Base-by-base conservation (phyloP, 169 alveolate species). In the Plasmodium coatneyi region DNA sequence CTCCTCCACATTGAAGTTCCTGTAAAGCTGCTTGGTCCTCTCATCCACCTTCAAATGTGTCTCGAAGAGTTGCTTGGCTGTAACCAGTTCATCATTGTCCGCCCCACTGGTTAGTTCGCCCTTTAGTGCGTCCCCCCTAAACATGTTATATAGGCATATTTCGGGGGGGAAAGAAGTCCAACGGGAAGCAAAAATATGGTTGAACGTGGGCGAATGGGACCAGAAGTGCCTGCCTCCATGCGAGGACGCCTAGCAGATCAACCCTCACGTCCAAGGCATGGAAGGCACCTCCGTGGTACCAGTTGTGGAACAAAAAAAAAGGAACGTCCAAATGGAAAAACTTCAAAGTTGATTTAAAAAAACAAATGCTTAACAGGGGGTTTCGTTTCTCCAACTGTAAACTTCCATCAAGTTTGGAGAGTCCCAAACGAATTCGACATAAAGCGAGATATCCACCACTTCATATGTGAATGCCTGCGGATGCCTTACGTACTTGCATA, bases 11-110 rank as follows among this genome's bases (percentile, higher is more conserved):
- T 87, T 66, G 52, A 87, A 87, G 71, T 87, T 30, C 71, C 71
- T 70, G 36, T 60, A 87, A 56, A 87, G 80, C 19, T 60, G 41
- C 52, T 43, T 79, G n/a, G 89, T 79, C 78, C 60, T 87, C 32
- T 87, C 93, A 14, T 87, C 93, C 19, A 87, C 89, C 32, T 87
- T 87, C 46, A 87, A 87, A 19, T 49, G 89, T 10, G 90, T 87
- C 6, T 1, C 82, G 49, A 87, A 87, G 7, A 87, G 80, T 36
- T 76, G 70, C 36, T 87, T 87, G 9, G 93, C 83, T 10, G 82
- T 78, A 4, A 87, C 82, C 49, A 87, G 83, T 66, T 66, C 93
- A 10, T 78, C 83, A 49, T 43, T 14, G n/a, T 32, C 60, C 22
- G 3, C 46, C 19, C 60, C 70, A 43, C n/a, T 41, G 49, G 56